A percentile compares a stretch with the other conserved stretches of the same genome.
These are phyloP conservation scores for Arabidopsis thaliana DNA, from an alignment of 345 rosid genomes.

Conservation along the genomic window TAIR10.1 NC_003076.8:4194001-4194500, in stretches of 20 bases:
- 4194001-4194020: no score
- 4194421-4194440: conserved; percentile 6
- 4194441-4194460: no score
- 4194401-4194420: conserved; percentile 38
- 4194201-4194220: neutral
- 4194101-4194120: no score
- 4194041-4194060: no score
- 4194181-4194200: neutral
- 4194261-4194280: neutral
- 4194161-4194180: neutral
- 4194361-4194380: conserved; percentile 46
- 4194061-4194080: no score
- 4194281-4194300: conserved; percentile 11
- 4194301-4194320: conserved; percentile 32
- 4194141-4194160: neutral
- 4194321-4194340: conserved; percentile 31
- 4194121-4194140: no score
- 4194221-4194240: neutral
- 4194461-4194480: no score
- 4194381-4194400: conserved; percentile 39
- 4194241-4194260: neutral
- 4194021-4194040: no score
- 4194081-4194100: no score
- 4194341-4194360: conserved; percentile 34
- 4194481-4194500: no score